Evolutionary conservation across 106 monocot genomes (phyloP).

Genomic region (Ottelia alismoides): DNA sequence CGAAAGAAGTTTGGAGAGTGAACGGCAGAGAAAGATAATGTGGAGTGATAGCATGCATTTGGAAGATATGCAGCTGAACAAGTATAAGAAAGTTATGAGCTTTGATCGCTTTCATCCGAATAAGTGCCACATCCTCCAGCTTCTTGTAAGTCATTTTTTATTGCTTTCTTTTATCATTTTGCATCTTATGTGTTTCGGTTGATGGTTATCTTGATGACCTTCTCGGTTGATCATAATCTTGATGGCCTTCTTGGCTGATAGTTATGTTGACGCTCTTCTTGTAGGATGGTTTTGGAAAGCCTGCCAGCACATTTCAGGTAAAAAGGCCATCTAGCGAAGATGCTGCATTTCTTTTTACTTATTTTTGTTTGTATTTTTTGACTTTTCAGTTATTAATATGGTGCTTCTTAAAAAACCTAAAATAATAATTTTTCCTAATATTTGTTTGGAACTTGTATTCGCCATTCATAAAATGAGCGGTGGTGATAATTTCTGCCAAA

Average conservation of each 20-base stretch:
- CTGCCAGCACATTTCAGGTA: constrained; percentile 13
- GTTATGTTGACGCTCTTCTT: too few relatives aligned
- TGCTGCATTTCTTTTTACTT: too few relatives aligned
- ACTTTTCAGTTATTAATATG: not conserved
- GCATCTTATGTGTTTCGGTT: not conserved
- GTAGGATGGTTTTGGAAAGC: constrained; percentile 10
- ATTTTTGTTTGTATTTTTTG: not conserved
- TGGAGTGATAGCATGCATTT: constrained; percentile 11
- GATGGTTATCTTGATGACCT: not conserved
- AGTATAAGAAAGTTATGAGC: constrained; percentile 10
- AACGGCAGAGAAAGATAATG: not conserved
- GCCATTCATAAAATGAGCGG: not conserved
- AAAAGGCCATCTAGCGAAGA: too few relatives aligned
- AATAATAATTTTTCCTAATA: not conserved
- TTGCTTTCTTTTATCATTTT: not conserved
- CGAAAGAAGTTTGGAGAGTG: constrained; percentile 2
- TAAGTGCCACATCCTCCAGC: constrained; percentile 14
- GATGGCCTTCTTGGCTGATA: not conserved
- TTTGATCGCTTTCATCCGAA: constrained; percentile 6
- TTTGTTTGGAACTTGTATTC: not conserved
- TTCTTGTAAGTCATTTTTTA: constrained; percentile 9
- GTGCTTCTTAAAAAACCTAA: not conserved
- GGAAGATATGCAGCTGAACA: constrained; percentile 13
- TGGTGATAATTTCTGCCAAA: not conserved
- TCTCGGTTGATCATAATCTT: not conserved